phyloP scores from a whole-genome alignment of 129 eudicot genomes.

The Helichrysum umbraculigerum region DNA sequence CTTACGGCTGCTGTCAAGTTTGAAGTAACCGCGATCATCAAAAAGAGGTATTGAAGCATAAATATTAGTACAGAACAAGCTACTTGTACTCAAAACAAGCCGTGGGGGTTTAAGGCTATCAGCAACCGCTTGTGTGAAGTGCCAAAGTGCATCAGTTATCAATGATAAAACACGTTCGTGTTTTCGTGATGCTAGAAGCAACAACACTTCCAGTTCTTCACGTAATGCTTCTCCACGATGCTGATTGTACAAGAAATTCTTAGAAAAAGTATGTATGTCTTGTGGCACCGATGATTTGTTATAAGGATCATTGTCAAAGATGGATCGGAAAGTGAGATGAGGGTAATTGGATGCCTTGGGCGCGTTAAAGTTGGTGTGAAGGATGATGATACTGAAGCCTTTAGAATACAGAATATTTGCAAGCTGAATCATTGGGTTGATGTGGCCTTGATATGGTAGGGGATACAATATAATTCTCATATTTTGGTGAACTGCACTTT shows the following conservation, averaged over 20 bases:
- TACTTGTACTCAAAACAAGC: slow-evolving; percentile 49
- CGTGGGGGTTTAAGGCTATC: slow-evolving; percentile 44
- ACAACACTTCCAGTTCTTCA: slow-evolving; percentile 26
- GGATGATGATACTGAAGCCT: slow-evolving; percentile 57
- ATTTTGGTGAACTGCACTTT: too few relatives aligned
- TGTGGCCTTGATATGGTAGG: slow-evolving; percentile 60
- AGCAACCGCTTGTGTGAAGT: slow-evolving; percentile 43
- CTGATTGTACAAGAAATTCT: slow-evolving; percentile 23
- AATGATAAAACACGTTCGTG: slow-evolving; percentile 45
- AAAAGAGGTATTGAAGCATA: slow-evolving; percentile 36
- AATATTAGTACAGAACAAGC: slow-evolving; percentile 33
- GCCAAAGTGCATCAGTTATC: slow-evolving; percentile 54
- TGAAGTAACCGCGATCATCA: slow-evolving; percentile 41
- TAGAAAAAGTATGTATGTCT: slow-evolving; percentile 10
- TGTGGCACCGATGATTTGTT: neutral
- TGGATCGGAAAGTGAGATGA: slow-evolving; percentile 40
- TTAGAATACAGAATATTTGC: slow-evolving; percentile 54
- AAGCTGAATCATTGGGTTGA: slow-evolving; percentile 67
- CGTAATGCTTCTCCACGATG: slow-evolving; percentile 34
- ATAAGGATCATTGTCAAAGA: slow-evolving; percentile 29
- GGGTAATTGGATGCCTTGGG: slow-evolving; percentile 46
- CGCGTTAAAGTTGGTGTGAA: slow-evolving; percentile 54
- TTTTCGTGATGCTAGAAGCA: slow-evolving; percentile 23
- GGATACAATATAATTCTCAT: slow-evolving; percentile 49
- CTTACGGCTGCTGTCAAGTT: slow-evolving; percentile 9